These are phyloP conservation scores for Picea glauca DNA, from an alignment of 75 land plant genomes.

Conservation along the genomic window DNA sequence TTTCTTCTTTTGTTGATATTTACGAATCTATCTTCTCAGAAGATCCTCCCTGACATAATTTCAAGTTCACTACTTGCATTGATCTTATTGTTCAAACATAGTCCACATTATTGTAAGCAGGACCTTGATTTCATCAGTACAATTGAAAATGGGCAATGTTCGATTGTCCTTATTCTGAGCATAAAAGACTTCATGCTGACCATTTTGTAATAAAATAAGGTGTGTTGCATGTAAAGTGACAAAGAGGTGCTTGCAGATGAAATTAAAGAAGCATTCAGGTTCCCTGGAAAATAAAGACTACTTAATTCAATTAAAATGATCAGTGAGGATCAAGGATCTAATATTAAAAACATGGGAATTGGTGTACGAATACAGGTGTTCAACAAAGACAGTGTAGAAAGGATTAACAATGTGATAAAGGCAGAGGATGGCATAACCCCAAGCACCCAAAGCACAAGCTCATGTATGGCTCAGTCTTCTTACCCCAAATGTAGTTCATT, in stretches of 20 bases:
- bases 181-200: not conserved
- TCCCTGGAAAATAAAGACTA: not conserved
- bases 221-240: not conserved
- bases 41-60: not conserved
- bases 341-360: not conserved
- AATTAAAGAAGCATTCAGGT: not conserved
- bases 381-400: slow-evolving; percentile 1
- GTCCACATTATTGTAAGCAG: not conserved
- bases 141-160: not conserved
- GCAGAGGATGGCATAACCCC: not conserved
- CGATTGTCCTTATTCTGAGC: not conserved
- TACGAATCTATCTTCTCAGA: not conserved
- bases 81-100: not conserved
- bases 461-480: not conserved
- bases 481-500: slow-evolving; percentile 27
- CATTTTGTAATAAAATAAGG: not conserved
- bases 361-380: not conserved
- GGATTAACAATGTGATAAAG: not conserved
- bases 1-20: not conserved
- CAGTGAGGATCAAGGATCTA: not conserved
- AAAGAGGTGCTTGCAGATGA: not conserved
- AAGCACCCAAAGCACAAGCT: not conserved
- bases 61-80: not conserved
- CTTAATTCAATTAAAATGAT: not conserved
- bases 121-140: not conserved